phyloP scores from a whole-genome alignment of 1,284 basidiomycete species.

The Ganoderma lingzhi region DNA sequence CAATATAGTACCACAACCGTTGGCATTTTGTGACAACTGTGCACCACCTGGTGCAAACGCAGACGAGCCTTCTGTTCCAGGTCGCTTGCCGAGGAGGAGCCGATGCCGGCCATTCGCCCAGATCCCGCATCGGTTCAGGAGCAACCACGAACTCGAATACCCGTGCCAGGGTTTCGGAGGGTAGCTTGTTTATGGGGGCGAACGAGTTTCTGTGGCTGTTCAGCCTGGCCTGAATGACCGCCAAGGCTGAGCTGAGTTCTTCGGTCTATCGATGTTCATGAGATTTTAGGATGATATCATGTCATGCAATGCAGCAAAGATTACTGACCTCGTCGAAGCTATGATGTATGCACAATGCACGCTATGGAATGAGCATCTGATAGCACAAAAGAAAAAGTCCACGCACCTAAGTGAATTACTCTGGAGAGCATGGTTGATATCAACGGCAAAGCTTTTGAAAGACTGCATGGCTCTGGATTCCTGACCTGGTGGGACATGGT shows the following conservation, averaged over 20 bases:
- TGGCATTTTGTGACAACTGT: neutral
- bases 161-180: neutral
- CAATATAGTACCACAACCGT: slow-evolving; percentile 1
- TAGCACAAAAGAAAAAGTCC: no score
- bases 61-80: neutral
- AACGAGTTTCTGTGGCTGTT: neutral
- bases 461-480: no score
- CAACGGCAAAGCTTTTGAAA: no score
- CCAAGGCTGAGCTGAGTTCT: neutral
- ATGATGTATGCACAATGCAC: no score
- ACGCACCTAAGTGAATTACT: no score
- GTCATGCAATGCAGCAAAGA: no score
- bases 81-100: neutral
- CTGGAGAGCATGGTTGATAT: no score
- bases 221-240: neutral
- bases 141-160: slow-evolving; percentile 5
- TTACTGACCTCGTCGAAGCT: no score
- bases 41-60: neutral
- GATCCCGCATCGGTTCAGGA: neutral
- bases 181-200: neutral
- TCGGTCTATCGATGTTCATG: neutral
- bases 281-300: neutral
- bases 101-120: neutral
- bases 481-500: no score
- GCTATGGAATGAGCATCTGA: no score